Conservation (phyloP, 202 grass and related monocot genomes). For the Carex arenaria region DNA sequence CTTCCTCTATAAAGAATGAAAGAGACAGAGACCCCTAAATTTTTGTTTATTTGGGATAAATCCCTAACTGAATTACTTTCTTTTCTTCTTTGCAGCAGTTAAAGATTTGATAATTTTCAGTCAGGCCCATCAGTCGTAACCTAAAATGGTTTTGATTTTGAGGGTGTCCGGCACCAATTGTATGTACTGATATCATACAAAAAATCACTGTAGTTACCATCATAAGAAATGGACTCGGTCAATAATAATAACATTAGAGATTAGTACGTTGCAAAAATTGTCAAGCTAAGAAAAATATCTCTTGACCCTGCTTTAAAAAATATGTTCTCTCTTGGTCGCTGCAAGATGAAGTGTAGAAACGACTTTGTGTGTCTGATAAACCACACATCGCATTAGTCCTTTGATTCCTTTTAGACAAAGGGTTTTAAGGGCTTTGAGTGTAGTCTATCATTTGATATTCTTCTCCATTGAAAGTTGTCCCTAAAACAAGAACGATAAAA, state of each 20-base stretch:
- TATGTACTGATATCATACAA: not conserved
- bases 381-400: slow-evolving; percentile 2
- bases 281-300: not conserved
- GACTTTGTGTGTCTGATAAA: slow-evolving; percentile 24
- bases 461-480: slow-evolving; percentile 33
- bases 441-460: slow-evolving; percentile 19
- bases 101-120: not conserved
- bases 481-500: slow-evolving; percentile 28
- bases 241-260: not conserved
- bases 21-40: not conserved
- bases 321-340: slow-evolving; percentile 17
- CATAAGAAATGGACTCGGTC: not conserved
- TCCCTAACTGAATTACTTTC: not conserved
- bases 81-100: not conserved
- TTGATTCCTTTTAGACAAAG: slow-evolving; percentile 3
- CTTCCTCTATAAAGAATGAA: not conserved
- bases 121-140: not conserved
- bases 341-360: slow-evolving; percentile 41
- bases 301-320: slow-evolving; percentile 29
- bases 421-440: not conserved
- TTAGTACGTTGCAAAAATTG: not conserved
- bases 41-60: not conserved
- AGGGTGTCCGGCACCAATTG: not conserved
- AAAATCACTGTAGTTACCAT: not conserved
- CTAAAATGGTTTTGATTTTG: not conserved